Evolutionary conservation across 2,329 filamentous ascomycete genomes (phyloP).

Genomic region (Pseudopyricularia cyperi): DNA sequence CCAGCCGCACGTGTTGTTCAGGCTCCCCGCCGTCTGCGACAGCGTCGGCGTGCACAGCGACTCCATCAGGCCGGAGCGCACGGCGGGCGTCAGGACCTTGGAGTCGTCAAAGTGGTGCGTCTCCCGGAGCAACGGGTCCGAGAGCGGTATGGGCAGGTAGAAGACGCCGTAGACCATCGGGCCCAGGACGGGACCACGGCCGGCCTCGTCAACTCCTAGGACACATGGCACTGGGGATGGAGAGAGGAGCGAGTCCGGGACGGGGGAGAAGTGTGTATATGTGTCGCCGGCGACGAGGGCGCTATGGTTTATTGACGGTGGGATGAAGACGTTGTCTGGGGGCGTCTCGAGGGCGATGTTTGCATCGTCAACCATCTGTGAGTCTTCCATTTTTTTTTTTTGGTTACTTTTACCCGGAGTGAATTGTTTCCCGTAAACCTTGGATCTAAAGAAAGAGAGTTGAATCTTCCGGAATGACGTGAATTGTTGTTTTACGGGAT

Average conservation of each 20-base stretch:
- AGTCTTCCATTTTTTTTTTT: constrained; percentile 22
- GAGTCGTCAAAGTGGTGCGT: constrained; percentile 89
- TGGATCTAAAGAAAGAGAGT: too few relatives aligned
- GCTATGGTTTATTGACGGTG: constrained; percentile 51
- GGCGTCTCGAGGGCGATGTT: constrained; percentile 18
- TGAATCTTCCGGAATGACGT: too few relatives aligned
- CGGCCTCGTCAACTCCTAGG: constrained; percentile 87
- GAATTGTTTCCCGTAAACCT: too few relatives aligned
- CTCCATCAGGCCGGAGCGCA: constrained; percentile 58
- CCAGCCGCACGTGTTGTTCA: constrained; percentile 58
- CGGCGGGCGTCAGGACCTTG: constrained; percentile 73
- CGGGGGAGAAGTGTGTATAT: constrained; percentile 58
- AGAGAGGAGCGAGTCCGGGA: constrained; percentile 47
- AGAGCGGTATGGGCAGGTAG: constrained; percentile 54
- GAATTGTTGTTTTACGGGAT: too few relatives aligned
- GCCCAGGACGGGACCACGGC: constrained; percentile 83
- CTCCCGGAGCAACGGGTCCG: constrained; percentile 61
- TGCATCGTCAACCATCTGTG: constrained; percentile 19
- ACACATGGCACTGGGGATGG: constrained; percentile 46
- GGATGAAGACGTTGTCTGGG: constrained; percentile 37
- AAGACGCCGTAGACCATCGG: constrained; percentile 53
- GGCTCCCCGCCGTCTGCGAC: constrained; percentile 21
- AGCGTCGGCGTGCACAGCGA: constrained; percentile 48
- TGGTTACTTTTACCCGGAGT: too few relatives aligned
- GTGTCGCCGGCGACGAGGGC: constrained; percentile 50